phyloP scores from a whole-genome alignment of 495 filamentous ascomycete genomes.

The Xanthoparmelia taractica region DNA sequence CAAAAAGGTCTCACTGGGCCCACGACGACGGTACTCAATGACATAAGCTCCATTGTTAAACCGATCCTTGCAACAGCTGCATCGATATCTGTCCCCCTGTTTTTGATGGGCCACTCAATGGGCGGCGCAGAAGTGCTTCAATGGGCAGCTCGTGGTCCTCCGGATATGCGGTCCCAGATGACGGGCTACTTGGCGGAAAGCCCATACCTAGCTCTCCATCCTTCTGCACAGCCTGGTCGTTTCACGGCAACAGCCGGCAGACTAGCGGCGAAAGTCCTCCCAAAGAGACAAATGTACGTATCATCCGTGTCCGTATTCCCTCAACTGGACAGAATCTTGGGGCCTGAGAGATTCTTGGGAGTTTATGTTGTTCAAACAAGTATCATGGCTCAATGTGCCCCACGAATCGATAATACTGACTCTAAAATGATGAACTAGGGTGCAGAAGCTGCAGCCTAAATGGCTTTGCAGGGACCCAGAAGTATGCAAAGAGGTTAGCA shows the following conservation, averaged over 20 bases:
- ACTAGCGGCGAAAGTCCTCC: constrained; percentile 56
- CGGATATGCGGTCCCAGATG: constrained; percentile 33
- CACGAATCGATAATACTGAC: background rate
- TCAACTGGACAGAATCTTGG: background rate
- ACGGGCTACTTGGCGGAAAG: constrained; percentile 61
- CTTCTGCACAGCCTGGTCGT: constrained; percentile 48
- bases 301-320: background rate
- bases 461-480: constrained; percentile 56
- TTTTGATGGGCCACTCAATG: constrained; percentile 84
- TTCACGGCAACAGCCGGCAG: constrained; percentile 53
- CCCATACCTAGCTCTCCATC: constrained; percentile 63
- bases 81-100: constrained; percentile 49
- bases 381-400: background rate
- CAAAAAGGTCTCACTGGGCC: constrained; percentile 64
- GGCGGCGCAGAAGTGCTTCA: constrained; percentile 66
- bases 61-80: constrained; percentile 31
- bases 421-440: constrained; percentile 32
- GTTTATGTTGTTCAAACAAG: background rate
- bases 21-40: constrained; percentile 60
- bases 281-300: constrained; percentile 35
- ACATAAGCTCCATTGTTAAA: constrained; percentile 64
- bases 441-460: constrained; percentile 48
- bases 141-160: constrained; percentile 39
- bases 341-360: background rate
- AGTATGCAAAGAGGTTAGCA: constrained; percentile 37